phyloP scores from a whole-genome alignment of 441 rosid genomes.

The Rhodomyrtus psidioides region DNA sequence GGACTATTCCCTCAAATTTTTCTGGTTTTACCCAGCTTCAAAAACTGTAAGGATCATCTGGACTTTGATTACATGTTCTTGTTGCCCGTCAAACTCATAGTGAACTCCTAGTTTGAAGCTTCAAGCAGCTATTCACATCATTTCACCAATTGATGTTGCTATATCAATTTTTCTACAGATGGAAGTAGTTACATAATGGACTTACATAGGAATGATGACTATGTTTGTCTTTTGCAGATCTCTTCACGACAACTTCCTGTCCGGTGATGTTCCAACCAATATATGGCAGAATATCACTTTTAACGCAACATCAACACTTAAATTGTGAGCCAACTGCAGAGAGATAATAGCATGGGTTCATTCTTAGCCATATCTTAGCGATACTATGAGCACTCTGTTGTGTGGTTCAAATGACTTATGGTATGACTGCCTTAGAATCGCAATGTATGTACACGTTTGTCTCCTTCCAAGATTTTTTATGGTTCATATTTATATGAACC shows the following conservation, averaged over 20 bases:
- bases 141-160: neutral
- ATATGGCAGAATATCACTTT: constrained; percentile 6
- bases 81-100: neutral
- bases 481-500: neutral
- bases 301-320: neutral
- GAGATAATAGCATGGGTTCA: neutral
- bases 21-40: constrained; percentile 6
- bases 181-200: neutral
- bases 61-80: neutral
- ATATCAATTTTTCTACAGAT: neutral
- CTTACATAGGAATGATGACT: neutral
- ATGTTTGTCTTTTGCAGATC: constrained; percentile 2
- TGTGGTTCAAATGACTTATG: neutral
- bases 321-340: neutral
- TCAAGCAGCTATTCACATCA: neutral
- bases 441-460: neutral
- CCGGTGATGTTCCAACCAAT: constrained; percentile 4
- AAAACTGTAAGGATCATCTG: constrained; percentile 4
- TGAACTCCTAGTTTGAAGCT: neutral
- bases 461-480: neutral
- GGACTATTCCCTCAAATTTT: constrained; percentile 6
- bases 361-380: neutral
- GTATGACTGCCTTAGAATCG: neutral
- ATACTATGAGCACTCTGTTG: neutral
- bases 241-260: neutral